Conservation (phyloP, 768 basidiomycete species). For the Podaxis sp. region DNA sequence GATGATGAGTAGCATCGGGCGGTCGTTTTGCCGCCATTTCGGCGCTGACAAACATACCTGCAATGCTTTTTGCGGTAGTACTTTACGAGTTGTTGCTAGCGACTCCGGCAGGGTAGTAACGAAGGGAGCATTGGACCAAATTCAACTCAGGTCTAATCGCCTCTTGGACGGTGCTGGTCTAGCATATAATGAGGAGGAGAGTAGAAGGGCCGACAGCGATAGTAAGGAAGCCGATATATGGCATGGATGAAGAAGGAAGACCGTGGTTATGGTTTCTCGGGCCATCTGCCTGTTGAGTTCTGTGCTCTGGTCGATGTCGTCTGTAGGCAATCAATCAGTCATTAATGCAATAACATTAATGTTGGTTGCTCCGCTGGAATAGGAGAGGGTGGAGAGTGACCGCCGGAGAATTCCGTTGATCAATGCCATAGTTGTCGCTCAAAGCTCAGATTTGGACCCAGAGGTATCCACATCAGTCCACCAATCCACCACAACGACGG, state of each 20-base stretch:
- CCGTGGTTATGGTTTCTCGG: background rate
- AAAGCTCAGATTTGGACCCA: background rate
- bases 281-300: too few relatives aligned
- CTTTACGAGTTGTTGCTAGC: conserved; percentile 1
- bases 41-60: conserved; percentile 1
- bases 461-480: background rate
- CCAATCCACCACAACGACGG: background rate
- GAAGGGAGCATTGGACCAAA: background rate
- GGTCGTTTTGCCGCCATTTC: background rate
- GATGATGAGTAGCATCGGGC: background rate
- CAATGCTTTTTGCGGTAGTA: background rate
- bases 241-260: background rate
- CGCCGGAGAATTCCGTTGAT: background rate
- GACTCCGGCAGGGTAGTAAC: conserved; percentile 1
- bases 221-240: background rate
- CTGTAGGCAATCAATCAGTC: background rate
- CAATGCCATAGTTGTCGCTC: background rate
- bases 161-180: background rate
- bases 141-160: background rate
- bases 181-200: background rate
- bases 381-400: background rate
- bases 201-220: background rate
- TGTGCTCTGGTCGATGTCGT: too few relatives aligned
- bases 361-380: background rate
- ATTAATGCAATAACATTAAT: background rate